Conservation (phyloP, 768 basidiomycete genomes). For the Tulasnella sp. region DNA sequence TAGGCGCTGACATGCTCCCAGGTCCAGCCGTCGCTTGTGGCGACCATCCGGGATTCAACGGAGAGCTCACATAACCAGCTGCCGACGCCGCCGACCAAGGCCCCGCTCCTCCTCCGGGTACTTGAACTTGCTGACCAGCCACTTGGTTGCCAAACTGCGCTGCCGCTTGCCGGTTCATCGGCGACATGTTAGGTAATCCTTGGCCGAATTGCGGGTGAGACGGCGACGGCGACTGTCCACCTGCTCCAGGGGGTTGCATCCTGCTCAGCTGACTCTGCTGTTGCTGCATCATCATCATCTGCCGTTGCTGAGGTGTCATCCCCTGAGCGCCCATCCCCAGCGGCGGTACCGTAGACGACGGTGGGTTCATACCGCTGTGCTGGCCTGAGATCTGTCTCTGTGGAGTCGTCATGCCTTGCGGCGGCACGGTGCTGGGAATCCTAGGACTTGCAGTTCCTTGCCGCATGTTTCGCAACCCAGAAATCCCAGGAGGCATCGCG, state of each 20-base stretch:
- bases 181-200: constrained; percentile 16
- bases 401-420: constrained; percentile 8
- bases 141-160: constrained; percentile 8
- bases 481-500: background rate
- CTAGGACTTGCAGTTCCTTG: constrained; percentile 28
- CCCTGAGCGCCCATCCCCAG: constrained; percentile 20
- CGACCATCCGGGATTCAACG: constrained; percentile 32
- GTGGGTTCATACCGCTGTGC: constrained; percentile 13
- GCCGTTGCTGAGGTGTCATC: constrained; percentile 15
- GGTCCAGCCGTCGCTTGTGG: constrained; percentile 11
- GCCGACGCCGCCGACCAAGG: background rate
- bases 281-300: constrained; percentile 32
- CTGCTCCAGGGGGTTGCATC: constrained; percentile 16
- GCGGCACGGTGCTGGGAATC: constrained; percentile 7
- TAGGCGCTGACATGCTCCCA: constrained; percentile 21
- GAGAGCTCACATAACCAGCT: constrained; percentile 32
- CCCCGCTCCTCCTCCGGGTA: background rate
- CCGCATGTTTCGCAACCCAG: constrained; percentile 21
- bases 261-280: constrained; percentile 30
- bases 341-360: constrained; percentile 7
- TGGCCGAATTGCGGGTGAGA: background rate
- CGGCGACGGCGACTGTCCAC: constrained; percentile 17
- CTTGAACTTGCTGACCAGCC: background rate
- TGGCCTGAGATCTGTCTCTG: constrained; percentile 14
- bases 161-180: constrained; percentile 19